Evolutionary conservation across 306 rosid genomes (phyloP).

Genomic region (Cicer bijugum): DNA sequence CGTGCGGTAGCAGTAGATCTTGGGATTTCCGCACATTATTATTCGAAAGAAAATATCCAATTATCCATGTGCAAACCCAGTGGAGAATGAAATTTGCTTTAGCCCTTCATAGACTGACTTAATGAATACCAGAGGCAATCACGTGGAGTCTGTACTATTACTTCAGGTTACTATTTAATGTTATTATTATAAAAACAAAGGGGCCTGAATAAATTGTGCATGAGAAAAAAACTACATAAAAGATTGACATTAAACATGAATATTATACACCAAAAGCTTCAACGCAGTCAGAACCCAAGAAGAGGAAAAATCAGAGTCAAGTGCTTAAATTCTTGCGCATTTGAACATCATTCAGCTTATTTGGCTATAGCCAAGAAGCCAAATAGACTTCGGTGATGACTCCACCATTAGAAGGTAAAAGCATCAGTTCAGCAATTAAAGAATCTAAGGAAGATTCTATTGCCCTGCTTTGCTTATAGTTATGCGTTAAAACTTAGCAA

Average conservation of each 20-base stretch:
- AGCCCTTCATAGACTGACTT: background rate
- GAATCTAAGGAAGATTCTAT: background rate
- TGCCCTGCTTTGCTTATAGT: constrained; percentile 14
- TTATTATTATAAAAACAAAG: background rate
- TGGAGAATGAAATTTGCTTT: constrained; percentile 12
- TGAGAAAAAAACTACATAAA: background rate
- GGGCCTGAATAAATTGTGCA: constrained; percentile 11
- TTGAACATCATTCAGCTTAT: constrained; percentile 23
- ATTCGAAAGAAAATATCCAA: background rate
- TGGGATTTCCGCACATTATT: too few species aligned
- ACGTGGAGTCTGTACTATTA: too few species aligned
- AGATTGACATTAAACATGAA: constrained; percentile 22
- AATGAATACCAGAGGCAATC: too few species aligned
- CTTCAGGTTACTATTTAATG: too few species aligned
- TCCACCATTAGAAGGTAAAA: constrained; percentile 16
- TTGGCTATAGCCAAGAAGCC: constrained; percentile 25
- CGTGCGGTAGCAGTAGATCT: too few species aligned
- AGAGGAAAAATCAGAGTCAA: constrained; percentile 23
- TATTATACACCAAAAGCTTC: constrained; percentile 17
- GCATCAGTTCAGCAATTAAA: constrained; percentile 2
- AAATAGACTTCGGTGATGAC: constrained; percentile 18
- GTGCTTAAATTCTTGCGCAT: background rate
- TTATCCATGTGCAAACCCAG: background rate
- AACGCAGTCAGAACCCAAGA: background rate
- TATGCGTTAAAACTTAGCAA: background rate